These are phyloP conservation scores for Neophaeococcomyces mojaviensis DNA, from an alignment of 2,329 filamentous ascomycete species.

Conservation along the genomic window DNA sequence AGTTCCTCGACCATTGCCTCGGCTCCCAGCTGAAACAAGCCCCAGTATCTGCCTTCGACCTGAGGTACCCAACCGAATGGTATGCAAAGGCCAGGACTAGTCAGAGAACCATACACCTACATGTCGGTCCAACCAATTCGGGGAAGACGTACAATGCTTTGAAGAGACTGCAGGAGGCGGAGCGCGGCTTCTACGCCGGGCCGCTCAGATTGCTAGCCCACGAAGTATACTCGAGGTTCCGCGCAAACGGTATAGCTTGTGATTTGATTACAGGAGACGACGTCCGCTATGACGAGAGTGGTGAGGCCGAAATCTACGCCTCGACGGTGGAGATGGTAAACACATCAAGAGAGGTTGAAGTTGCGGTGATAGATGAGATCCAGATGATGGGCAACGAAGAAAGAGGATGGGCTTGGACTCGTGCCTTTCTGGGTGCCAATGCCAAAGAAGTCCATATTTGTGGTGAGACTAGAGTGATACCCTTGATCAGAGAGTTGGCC, in stretches of 20 bases:
- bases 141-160: constrained; percentile 96
- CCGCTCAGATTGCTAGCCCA: constrained; percentile 83
- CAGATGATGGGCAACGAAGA: constrained; percentile 83
- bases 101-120: constrained; percentile 78
- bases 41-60: constrained; percentile 17
- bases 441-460: constrained; percentile 89
- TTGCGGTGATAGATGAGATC: constrained; percentile 96
- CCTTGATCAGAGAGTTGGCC: constrained; percentile 69
- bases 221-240: constrained; percentile 85
- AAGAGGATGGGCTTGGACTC: constrained; percentile 90
- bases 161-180: constrained; percentile 69
- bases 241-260: constrained; percentile 67
- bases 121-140: constrained; percentile 95
- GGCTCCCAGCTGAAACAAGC: constrained; percentile 1
- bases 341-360: constrained; percentile 57
- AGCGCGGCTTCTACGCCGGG: constrained; percentile 79
- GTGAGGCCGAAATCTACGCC: constrained; percentile 54
- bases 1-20: constrained; percentile 20
- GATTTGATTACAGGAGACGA: constrained; percentile 89
- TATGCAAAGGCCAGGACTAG: constrained; percentile 74
- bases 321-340: constrained; percentile 92
- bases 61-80: constrained; percentile 88
- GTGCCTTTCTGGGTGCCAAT: constrained; percentile 77
- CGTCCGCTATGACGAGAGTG: constrained; percentile 58
- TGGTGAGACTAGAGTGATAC: constrained; percentile 76